Base-by-base conservation (phyloP, 306 rosid species). In the Pyrus communis region DNA sequence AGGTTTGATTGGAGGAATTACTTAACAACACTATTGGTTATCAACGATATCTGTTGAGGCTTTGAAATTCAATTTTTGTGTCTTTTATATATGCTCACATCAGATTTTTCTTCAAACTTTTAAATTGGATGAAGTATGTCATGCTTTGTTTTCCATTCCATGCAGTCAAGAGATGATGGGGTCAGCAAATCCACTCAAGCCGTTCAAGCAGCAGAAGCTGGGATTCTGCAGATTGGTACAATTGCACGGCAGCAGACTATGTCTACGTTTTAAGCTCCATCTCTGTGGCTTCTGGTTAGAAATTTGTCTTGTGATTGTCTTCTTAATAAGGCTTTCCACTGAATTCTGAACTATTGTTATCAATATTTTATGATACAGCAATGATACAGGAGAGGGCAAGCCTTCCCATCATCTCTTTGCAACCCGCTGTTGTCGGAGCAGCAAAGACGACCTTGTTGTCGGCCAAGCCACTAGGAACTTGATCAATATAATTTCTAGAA, bases 161-260 rank as follows among this genome's bases (percentile, higher is more conserved):
- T 77, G 18, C 84, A 95, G 98, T 84, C 97, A 89, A 87, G 97
- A 95, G 89, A 88, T 95, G 97, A 95, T 22, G 97, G 97, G 75
- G 90, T 95, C 67, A 92, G 5, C 91, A 92, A 89, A 81, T 92
- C 99, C 61, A 79, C 93, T 80, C 96, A 92, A 88, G 96, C 97
- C 65, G 88, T 95, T 81, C 96, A 88, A 81, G 93, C 97, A 11
- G 97, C 97, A 58, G 92, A 89, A 84, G 89, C 93, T 59, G 97
- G 97, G 86, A 85, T 95, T 77, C 90, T 91, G 70, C 89, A 88
- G 82, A 85, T 95, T 9, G 92, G 99, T 33, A 62, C 90, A 14
- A 71, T 88, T 55, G 99, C 99, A 55, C 97, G 83, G 69, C 87
- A 92, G 80, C 92, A 87, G 84, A 95, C 99, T n/a, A 80, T 92